Evolutionary conservation across 208 protist species (phyloP).

Genomic region (Naegleria lovaniensis): DNA sequence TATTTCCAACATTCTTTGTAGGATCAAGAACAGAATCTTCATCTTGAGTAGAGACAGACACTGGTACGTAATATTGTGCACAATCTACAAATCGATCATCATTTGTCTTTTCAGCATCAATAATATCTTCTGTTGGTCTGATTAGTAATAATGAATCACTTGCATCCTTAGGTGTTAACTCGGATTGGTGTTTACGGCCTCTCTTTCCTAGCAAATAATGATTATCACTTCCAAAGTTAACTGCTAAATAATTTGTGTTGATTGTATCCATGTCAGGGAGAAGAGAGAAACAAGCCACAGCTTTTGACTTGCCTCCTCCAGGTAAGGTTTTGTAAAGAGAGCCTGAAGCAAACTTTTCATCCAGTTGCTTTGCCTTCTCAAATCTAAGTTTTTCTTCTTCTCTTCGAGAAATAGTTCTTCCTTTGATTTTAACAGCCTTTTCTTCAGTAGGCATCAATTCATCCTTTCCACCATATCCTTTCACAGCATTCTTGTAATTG

Average conservation of each 20-base stretch:
- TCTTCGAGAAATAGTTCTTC: neutral
- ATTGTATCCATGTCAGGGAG: neutral
- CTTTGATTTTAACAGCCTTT: neutral
- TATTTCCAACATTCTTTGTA: neutral
- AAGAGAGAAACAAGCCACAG: neutral
- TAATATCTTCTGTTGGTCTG: neutral
- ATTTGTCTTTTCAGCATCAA: neutral
- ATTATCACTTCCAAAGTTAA: neutral
- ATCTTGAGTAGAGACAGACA: neutral
- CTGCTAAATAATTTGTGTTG: neutral
- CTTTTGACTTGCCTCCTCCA: neutral
- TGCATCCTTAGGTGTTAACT: neutral
- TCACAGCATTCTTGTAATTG: neutral
- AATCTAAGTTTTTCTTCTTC: neutral
- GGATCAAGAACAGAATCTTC: neutral
- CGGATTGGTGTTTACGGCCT: neutral
- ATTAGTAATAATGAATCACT: neutral
- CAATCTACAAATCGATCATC: neutral
- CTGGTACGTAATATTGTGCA: neutral
- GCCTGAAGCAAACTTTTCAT: neutral
- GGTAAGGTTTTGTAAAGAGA: neutral
- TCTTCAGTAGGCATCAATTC: neutral
- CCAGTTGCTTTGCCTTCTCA: neutral
- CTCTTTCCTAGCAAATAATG: neutral
- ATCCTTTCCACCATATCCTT: neutral